Evolutionary conservation across 108 stramenopile genomes (phyloP), one percentile per base, ranked within the genome.

Genomic region (Cyclotella distinguenda): DNA sequence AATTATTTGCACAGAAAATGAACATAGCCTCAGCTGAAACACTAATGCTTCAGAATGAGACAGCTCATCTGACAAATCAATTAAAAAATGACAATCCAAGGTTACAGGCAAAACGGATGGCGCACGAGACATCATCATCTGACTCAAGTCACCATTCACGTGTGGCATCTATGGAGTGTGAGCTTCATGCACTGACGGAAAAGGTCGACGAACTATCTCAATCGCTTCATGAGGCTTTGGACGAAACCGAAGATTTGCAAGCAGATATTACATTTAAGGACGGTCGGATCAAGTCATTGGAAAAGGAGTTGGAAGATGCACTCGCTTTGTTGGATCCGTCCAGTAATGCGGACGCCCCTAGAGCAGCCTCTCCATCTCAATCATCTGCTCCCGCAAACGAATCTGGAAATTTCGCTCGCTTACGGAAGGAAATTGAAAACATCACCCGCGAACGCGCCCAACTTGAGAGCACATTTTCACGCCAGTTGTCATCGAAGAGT

Each of bases 131-230:
- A 3, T 33, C 31, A 10, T 16, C 5, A 15, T 53, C 55, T 5
- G 35, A 35, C 36, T 36, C 55, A 15, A 54, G 48, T 47, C 64
- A 61, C 48, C 64, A 61, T 51, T 27, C 38, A 8, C 50, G 65
- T n/a, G 57, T 66, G 8, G 33, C 58, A 19, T 49, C 59, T 0
- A 34, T 74, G 53, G 73, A 74, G 49, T 42, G 40, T 31, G 60
- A 74, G 40, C 39, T 66, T 48, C 56, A 55, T 38, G 22, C 21
- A 36, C 38, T 58, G 39, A 64, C 64, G 11, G 82, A 84, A 22
- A 72, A 84, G 64, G 66, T 72, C 6, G 81, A 76, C 23, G 80
- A 82, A 19, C 45, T 89, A 38, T 68, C 69, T 23, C 57, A 66
- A 4, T 65, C 74, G 19, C 60, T 86, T 1, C 67, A 70, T 34